A percentile compares a stretch with the other conserved stretches of the same genome.
Conservation (phyloP, 139 green algal genomes). For the Astrephomene gubernaculifera region DNA sequence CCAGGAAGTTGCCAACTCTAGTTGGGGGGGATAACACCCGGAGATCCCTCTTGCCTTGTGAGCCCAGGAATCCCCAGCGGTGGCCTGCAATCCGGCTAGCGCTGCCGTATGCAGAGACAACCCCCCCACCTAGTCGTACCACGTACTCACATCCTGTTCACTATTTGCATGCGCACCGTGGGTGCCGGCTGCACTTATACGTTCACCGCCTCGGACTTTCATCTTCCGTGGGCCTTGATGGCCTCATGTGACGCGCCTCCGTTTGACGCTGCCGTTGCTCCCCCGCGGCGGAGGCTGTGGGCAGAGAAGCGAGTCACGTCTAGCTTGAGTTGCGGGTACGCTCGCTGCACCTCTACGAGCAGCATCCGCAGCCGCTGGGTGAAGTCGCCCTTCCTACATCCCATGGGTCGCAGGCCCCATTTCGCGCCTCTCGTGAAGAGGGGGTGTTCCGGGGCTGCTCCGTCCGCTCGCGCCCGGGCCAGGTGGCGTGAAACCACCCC, state of each 20-base stretch:
- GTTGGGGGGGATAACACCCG: no score
- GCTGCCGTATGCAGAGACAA: no score
- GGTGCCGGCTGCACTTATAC: background rate
- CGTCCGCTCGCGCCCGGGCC: no score
- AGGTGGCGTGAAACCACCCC: no score
- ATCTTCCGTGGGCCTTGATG: background rate
- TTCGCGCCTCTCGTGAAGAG: background rate
- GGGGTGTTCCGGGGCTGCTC: no score
- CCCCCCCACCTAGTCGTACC: no score
- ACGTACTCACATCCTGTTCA: background rate
- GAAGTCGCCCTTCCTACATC: background rate
- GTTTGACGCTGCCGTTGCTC: background rate
- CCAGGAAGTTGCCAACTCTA: no score
- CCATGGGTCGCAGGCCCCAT: background rate
- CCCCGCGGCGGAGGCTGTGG: background rate
- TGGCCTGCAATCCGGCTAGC: no score
- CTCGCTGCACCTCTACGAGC: background rate
- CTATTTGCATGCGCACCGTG: background rate
- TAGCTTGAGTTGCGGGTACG: background rate
- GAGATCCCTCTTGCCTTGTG: no score
- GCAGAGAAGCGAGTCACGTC: background rate
- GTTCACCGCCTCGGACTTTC: background rate
- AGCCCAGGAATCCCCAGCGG: no score
- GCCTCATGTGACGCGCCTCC: background rate
- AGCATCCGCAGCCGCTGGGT: background rate